Evolutionary conservation across 768 basidiomycete species (phyloP).

Genomic region (Pleurotus salmoneostramineus): DNA sequence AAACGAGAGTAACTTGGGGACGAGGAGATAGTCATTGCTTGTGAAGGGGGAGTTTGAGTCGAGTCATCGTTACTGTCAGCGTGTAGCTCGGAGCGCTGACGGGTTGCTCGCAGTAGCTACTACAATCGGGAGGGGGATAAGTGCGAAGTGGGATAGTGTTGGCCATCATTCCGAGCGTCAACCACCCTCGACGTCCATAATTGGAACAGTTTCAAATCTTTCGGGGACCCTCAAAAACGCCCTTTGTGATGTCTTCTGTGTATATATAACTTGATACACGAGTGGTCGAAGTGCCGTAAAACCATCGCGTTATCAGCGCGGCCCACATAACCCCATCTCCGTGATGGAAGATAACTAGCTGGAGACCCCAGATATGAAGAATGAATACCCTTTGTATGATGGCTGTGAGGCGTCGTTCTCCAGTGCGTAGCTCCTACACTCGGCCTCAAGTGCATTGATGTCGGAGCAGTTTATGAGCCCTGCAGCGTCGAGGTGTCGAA

Average conservation of each 20-base stretch:
- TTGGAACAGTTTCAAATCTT: no score
- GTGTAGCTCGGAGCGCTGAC: neutral
- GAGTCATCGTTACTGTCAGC: neutral
- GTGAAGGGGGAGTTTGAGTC: neutral
- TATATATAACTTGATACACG: no score
- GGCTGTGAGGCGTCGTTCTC: neutral
- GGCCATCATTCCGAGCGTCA: neutral
- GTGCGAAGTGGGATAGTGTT: neutral
- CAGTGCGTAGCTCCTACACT: neutral
- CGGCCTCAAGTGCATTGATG: constrained; percentile 8
- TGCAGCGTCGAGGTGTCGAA: constrained; percentile 5
- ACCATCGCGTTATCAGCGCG: no score
- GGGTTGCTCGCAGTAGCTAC: neutral
- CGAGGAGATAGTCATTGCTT: neutral
- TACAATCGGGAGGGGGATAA: neutral
- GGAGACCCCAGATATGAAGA: neutral
- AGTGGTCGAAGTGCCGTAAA: no score
- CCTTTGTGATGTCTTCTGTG: no score
- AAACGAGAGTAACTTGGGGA: no score
- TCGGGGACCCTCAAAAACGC: no score
- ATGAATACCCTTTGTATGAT: constrained; percentile 8
- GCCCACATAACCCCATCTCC: no score
- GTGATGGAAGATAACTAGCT: neutral
- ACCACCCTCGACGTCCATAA: neutral
- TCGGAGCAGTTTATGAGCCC: constrained; percentile 8